Conservation (phyloP, 208 protist species). For the Trypanosoma caninum region DNA sequence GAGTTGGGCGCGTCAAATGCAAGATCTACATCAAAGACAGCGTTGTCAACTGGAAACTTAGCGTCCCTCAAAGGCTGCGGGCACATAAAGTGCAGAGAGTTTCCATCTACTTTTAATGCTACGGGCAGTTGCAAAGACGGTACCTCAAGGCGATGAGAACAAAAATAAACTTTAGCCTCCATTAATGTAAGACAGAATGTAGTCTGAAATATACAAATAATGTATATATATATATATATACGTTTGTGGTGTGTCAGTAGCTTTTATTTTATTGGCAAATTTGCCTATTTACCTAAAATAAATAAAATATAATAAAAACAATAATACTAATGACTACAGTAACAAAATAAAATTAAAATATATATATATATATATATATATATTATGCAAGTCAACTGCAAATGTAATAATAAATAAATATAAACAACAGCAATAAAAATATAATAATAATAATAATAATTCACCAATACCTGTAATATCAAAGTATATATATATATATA, state of each 20-base stretch:
- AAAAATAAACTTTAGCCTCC: constrained; percentile 71
- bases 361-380: too few relatives aligned
- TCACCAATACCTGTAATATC: background rate
- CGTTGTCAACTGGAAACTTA: constrained; percentile 66
- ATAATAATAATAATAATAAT: background rate
- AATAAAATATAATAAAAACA: too few relatives aligned
- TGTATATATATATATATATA: too few relatives aligned
- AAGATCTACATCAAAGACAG: constrained; percentile 59
- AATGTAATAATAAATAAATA: too few relatives aligned
- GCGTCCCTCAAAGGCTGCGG: constrained; percentile 53
- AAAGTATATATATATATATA: constrained; percentile 1
- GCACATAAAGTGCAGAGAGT: constrained; percentile 50
- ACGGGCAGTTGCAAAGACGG: constrained; percentile 28
- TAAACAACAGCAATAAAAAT: too few relatives aligned
- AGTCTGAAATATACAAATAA: background rate
- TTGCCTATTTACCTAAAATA: too few relatives aligned
- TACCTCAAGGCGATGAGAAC: constrained; percentile 51
- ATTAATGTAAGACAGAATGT: constrained; percentile 28
- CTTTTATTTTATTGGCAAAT: too few relatives aligned
- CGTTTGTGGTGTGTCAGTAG: too few relatives aligned
- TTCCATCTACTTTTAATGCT: constrained; percentile 40
- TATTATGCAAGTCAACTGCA: too few relatives aligned
- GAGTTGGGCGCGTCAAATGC: constrained; percentile 46
- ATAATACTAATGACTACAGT: too few relatives aligned
- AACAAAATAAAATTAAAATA: too few relatives aligned